These are phyloP conservation scores for Trichoderma sp. DNA, from an alignment of 2,329 filamentous ascomycete species.

Conservation along the genomic window DNA sequence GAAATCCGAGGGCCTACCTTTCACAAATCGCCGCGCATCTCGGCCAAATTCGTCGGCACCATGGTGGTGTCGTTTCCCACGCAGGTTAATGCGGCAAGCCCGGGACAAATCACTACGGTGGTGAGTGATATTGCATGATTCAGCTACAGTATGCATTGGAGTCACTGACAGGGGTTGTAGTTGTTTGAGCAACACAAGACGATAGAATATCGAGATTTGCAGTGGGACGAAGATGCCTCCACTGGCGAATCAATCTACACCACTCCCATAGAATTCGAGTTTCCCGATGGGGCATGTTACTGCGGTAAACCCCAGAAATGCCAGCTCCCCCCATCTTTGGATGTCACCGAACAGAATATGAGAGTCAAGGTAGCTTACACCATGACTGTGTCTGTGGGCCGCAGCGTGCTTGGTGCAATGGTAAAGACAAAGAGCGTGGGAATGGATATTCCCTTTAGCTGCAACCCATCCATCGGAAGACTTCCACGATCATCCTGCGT, in stretches of 20 bases:
- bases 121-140: background rate
- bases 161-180: background rate
- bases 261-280: conserved; percentile 2
- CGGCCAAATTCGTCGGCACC: conserved; percentile 3
- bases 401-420: conserved; percentile 2
- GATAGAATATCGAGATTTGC: background rate
- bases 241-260: conserved; percentile 10
- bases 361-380: background rate
- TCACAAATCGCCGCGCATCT: conserved; percentile 17
- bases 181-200: conserved; percentile 5
- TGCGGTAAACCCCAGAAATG: background rate
- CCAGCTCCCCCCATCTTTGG: background rate
- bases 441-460: background rate
- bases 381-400: background rate
- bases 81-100: conserved; percentile 6
- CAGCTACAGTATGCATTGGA: background rate
- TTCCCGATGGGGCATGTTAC: background rate
- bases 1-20: conserved; percentile 9
- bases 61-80: conserved; percentile 6
- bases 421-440: conserved; percentile 1
- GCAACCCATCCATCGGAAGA: background rate
- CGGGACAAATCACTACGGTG: background rate
- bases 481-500: background rate
- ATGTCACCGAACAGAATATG: background rate
- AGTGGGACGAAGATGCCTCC: background rate